Base-by-base conservation (phyloP, 208 protist species). In the Wallacemonas sp. region DNA sequence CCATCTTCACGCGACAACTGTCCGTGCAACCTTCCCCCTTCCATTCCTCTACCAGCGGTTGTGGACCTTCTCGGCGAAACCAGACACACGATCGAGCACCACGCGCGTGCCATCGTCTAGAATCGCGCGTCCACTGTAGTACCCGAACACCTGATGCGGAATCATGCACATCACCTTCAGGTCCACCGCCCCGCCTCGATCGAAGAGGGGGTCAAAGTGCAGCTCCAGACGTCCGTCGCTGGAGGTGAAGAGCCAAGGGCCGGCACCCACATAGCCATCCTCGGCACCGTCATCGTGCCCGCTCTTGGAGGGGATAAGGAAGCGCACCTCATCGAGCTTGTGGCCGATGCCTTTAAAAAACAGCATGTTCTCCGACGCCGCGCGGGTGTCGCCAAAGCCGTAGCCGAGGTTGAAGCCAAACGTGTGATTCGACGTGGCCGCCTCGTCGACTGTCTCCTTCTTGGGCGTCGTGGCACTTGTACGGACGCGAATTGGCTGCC, bases 161-260 rank as follows among this genome's bases (percentile, higher is more conserved):
- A 55, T 55, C 48, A 55, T 55, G 26, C 25, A 55, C 48, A 32
- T 32, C 8, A 55, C 26, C 48, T 55, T 55, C 7, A 55, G 26
- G 26, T 55, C 48, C 11, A 48, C 44, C 7, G 44, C 11, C 11
- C 18, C 44, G 11, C 20, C 11, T 23, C 44, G 44, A 23, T 48
- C 44, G 20, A 48, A 48, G 4, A 48, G 44, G 20, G 44, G 44
- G 18, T 23, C 20, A 18, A 48, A 48, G 18, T 18, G 44, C 3
- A 48, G 44, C 20, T 48, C 44, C 8, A 48, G 44, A 7, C 44
- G 44, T 5, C 20, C 18, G 44, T 48, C 18, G 44, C 44, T 14
- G 18, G 44, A 48, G 44, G 44, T 48, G 44, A 48, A 5, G 44
- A 14, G 4, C 44, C 44, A 48, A 18, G 8, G 11, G 18, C 44